phyloP scores from a whole-genome alignment of 257 asterid genomes.

The Nicotiana paniculata region DNA sequence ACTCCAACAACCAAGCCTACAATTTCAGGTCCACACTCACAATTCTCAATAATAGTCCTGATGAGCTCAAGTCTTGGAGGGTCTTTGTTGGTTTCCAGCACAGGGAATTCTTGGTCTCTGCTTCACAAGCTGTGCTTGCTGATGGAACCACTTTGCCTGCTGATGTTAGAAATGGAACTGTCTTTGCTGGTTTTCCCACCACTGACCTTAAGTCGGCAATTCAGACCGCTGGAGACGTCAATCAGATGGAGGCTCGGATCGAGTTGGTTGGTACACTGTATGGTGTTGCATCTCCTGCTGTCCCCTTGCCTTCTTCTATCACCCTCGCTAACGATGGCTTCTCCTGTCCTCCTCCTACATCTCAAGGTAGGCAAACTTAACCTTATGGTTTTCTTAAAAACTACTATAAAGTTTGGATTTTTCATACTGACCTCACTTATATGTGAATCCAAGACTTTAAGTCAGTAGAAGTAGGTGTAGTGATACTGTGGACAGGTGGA shows the following conservation, averaged over 20 bases:
- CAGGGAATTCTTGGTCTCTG: conserved; percentile 51
- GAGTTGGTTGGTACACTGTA: conserved; percentile 57
- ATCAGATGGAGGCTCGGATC: conserved; percentile 46
- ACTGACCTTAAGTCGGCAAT: conserved; percentile 51
- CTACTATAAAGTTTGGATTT: background rate
- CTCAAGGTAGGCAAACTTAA: conserved; percentile 25
- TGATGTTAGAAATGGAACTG: conserved; percentile 51
- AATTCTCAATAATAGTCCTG: conserved; percentile 43
- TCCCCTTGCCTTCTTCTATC: conserved; percentile 47
- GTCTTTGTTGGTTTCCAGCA: conserved; percentile 61
- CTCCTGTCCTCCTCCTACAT: conserved; percentile 24
- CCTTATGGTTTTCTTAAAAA: background rate
- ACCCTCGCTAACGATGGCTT: conserved; percentile 57
- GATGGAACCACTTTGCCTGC: conserved; percentile 51
- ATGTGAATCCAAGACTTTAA: background rate
- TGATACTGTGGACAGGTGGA: background rate
- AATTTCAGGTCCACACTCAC: conserved; percentile 48
- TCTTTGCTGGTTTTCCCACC: conserved; percentile 40
- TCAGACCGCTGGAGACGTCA: conserved; percentile 53
- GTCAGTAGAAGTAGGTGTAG: background rate
- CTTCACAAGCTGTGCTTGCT: conserved; percentile 44
- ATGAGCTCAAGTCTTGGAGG: conserved; percentile 52
- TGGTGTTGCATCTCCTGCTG: conserved; percentile 37
- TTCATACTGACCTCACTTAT: background rate
- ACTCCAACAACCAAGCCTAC: conserved; percentile 46